Percentiles rank a stretch among this genome's conserved stretches.
Evolutionary conservation across 75 land plant species (phyloP).

Genomic region (Cupressus sempervirens): DNA sequence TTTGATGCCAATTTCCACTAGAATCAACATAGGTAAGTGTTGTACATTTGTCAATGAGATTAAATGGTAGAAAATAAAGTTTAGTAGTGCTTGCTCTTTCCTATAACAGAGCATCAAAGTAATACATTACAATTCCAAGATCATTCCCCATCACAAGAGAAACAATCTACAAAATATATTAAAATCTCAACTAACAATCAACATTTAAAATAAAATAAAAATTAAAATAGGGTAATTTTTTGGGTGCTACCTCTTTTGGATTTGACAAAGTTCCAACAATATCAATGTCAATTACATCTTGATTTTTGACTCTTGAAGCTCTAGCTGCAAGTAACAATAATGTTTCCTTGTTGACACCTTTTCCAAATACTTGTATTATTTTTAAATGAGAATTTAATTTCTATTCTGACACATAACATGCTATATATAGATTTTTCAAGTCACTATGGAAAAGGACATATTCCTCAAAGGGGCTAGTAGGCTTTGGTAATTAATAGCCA

Average conservation of each 20-base stretch:
- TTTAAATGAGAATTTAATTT: background rate
- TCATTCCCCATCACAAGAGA: background rate
- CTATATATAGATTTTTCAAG: background rate
- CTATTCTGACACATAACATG: background rate
- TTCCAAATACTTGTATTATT: constrained; percentile 27
- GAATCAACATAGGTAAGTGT: constrained; percentile 76
- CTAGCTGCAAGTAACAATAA: constrained; percentile 38
- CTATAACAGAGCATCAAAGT: constrained; percentile 21
- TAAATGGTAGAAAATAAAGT: constrained; percentile 69
- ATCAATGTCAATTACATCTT: constrained; percentile 55
- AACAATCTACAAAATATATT: background rate
- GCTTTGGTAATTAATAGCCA: background rate
- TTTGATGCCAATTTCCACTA: constrained; percentile 67
- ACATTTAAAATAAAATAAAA: no score
- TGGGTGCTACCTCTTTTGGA: constrained; percentile 38
- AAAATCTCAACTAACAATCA: no score
- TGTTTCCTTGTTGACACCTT: constrained; percentile 36
- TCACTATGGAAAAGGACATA: background rate
- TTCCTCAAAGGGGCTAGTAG: background rate
- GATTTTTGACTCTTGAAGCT: constrained; percentile 46
- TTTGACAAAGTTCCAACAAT: constrained; percentile 49
- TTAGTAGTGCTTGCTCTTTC: constrained; percentile 61
- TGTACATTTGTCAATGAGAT: constrained; percentile 86
- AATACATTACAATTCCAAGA: background rate
- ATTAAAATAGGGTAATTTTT: background rate